These are phyloP conservation scores for Dipteronia dyeriana DNA, from an alignment of 345 rosid genomes.

Conservation along the genomic window DNA sequence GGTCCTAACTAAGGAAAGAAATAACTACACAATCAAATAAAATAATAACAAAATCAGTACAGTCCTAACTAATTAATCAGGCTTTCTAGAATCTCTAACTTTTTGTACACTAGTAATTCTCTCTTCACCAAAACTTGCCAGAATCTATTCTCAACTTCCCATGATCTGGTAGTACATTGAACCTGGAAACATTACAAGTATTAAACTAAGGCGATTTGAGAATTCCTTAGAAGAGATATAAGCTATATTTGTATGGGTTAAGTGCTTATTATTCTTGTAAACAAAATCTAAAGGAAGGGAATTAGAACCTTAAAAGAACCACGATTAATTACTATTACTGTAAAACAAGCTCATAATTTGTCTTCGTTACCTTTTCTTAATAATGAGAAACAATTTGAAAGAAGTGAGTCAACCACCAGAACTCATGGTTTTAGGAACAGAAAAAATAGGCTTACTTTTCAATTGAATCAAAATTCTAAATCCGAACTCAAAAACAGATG, in stretches of 20 bases:
- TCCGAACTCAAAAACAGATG: not conserved
- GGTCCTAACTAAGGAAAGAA: too few species aligned
- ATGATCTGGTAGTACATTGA: not conserved
- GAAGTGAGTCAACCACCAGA: not conserved
- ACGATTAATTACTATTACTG: too few species aligned
- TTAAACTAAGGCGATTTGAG: not conserved
- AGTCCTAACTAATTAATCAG: not conserved
- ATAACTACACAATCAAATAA: too few species aligned
- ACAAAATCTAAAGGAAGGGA: not conserved
- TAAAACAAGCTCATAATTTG: not conserved
- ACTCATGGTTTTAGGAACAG: not conserved
- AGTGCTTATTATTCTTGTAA: not conserved
- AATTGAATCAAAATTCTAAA: constrained; percentile 8
- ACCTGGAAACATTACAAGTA: not conserved
- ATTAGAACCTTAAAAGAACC: too few species aligned
- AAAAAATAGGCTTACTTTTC: constrained; percentile 1
- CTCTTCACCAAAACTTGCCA: not conserved
- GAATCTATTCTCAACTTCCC: not conserved
- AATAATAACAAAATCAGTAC: too few species aligned
- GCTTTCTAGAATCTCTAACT: not conserved
- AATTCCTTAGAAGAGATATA: too few species aligned
- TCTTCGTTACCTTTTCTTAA: not conserved
- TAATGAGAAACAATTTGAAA: constrained; percentile 1
- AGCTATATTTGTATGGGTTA: not conserved
- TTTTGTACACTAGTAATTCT: not conserved